phyloP scores from a whole-genome alignment of 495 filamentous ascomycete genomes.

The Neurospora africana region DNA sequence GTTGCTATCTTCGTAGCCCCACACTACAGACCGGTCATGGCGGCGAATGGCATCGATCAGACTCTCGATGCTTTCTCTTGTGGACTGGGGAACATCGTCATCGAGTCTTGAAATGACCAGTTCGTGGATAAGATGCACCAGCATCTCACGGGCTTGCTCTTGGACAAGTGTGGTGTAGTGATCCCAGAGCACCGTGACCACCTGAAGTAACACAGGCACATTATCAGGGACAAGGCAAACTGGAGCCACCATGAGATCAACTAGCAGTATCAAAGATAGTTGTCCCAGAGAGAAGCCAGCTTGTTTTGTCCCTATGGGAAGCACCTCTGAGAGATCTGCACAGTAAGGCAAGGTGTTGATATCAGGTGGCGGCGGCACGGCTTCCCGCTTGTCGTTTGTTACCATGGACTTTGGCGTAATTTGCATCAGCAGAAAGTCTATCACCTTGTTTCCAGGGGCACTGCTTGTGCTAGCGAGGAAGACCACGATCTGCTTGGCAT shows the following conservation, averaged over 20 bases:
- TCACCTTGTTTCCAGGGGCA: slow-evolving; percentile 65
- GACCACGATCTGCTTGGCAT: slow-evolving; percentile 93
- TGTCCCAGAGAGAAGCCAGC: slow-evolving; percentile 86
- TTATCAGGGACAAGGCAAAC: slow-evolving; percentile 66
- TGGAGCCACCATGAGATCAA: slow-evolving; percentile 91
- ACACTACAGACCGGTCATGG: slow-evolving; percentile 74
- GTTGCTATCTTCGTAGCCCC: slow-evolving; percentile 88
- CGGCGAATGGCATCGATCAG: slow-evolving; percentile 86
- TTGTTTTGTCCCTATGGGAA: slow-evolving; percentile 85
- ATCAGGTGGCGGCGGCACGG: slow-evolving; percentile 62
- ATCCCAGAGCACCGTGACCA: slow-evolving; percentile 91
- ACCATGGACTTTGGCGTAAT: slow-evolving; percentile 89
- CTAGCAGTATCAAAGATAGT: slow-evolving; percentile 82
- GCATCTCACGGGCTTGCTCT: slow-evolving; percentile 93
- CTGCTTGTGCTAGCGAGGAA: slow-evolving; percentile 87
- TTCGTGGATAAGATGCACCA: slow-evolving; percentile 95
- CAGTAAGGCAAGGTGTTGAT: slow-evolving; percentile 70
- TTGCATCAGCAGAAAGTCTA: slow-evolving; percentile 85
- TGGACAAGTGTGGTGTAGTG: slow-evolving; percentile 92
- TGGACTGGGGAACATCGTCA: slow-evolving; percentile 52
- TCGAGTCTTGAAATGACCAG: slow-evolving; percentile 85
- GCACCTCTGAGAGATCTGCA: slow-evolving; percentile 66
- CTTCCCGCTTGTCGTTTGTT: slow-evolving; percentile 65
- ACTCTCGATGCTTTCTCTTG: slow-evolving; percentile 68
- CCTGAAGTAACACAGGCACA: slow-evolving; percentile 77